Evolutionary conservation across 2,329 filamentous ascomycete species (phyloP), one percentile per base, ranked within the genome.

Genomic region (Aspergillus floridensis): DNA sequence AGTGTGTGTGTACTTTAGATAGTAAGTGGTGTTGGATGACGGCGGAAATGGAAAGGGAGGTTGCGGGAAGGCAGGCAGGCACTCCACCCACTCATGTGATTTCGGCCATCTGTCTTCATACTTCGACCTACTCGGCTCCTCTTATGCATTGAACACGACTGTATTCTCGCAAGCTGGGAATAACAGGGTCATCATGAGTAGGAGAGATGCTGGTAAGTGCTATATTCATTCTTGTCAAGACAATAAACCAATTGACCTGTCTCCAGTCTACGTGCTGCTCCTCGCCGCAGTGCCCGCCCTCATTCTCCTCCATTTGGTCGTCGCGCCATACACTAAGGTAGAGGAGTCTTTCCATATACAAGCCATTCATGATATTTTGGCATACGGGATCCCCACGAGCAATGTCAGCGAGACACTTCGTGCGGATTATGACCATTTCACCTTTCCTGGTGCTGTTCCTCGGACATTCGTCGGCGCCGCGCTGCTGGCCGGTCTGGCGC

Each of bases 321-420:
- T 87, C 24, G 86, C 93, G 11, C 95, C 95, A 0, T 93, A 96
- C 79, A 97, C 93, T 59, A 99, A 99, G 76, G 95, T 99, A 60
- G 95, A 99, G 76, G 95, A 99, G 77, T 98, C 93, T 0, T 98
- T 99, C 84, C 96, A 96, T 74, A 86, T 98, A 59, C 95, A 99
- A 75, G 95, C 95, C 5, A 85, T 88, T 3, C 95, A 98, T 76
- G 95, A 99, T 74, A 89, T 99, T 38, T 76, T 96, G 60, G 84
- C 85, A 41, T 92, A 95, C 73, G 92, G 92, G 24, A 86, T 91
- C 1, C 91, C 91, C 0, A 82, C 80, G 1, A 72, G 76, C 21
- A 80, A 88, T 66, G 73, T 83, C 16, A 71, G 79, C 54, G 73
- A 80, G 12, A 83, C 81, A 44, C 77, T 95, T 16, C 81, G 81